Base-by-base conservation (phyloP, 805 yeast genomes). In the Phaffomyces antillensis region DNA sequence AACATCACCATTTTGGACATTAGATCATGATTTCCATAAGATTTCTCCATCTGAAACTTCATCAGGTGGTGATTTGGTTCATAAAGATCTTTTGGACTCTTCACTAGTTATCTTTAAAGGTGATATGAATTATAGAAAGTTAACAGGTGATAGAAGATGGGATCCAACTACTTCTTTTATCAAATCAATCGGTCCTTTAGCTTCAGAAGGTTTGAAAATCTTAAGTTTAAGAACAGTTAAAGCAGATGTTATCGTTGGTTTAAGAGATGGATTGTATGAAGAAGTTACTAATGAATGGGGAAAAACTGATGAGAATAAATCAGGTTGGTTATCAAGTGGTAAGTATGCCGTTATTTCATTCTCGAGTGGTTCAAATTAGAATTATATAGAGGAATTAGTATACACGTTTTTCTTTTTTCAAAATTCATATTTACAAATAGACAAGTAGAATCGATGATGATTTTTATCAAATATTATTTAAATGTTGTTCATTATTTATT, bases 201-300 rank as follows among this genome's bases (percentile, higher is more conserved):
- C 84, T 1, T 52, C 64, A 0, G 73, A 81, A 28, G 81, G 81
- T 9, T 68, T 93, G 44, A 81, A 79, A 15, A 54, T 87, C 25
- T 69, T 88, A 47, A 77, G 95, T 31, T 73, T 93, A 55, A 80
- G 99, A 70, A 93, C 98, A 3, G 83, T 96, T 63, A 93, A 93
- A 66, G 97, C 98, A 1, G 99, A 93, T 61, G 98, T 90, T 7
- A 81, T 85, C 43, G 96, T 86, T 36, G 98, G 95, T 2, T 75
- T 93, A 51, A 72, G 74, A 5, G 73, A 70, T 35, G 96, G 96
- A 4, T 66, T 77, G 36, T 86, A 85, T 52, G 89, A 83, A 54
- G 72, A 79, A 58, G 72, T 91, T 51, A 72, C 77, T 38, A 64
- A 73, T 46, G 64, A 67, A 37, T 90, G 86, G 85, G 54, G 64